phyloP scores from a whole-genome alignment of 805 yeast genomes.

The Candida taoyuanica region DNA sequence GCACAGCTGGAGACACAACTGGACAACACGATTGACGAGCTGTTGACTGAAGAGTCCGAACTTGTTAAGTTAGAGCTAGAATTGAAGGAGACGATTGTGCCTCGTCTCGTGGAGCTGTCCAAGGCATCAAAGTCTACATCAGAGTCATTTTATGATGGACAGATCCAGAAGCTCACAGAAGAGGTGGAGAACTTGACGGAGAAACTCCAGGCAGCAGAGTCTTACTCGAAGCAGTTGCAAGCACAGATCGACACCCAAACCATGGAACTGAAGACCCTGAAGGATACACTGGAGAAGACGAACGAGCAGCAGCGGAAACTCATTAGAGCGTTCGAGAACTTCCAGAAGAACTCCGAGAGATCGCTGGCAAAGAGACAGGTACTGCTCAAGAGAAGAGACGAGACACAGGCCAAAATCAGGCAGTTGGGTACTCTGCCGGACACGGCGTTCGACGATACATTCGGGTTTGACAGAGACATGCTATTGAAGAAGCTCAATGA shows the following conservation, averaged over 20 bases:
- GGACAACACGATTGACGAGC: slow-evolving; percentile 34
- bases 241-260: slow-evolving; percentile 16
- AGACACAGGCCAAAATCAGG: slow-evolving; percentile 64
- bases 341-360: slow-evolving; percentile 61
- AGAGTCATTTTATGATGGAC: slow-evolving; percentile 14
- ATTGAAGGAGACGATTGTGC: slow-evolving; percentile 51
- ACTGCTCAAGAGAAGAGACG: slow-evolving; percentile 59
- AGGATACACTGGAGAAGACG: slow-evolving; percentile 41
- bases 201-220: slow-evolving; percentile 27
- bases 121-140: slow-evolving; percentile 22
- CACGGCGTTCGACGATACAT: slow-evolving; percentile 52
- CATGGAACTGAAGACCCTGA: slow-evolving; percentile 30
- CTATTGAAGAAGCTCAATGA: slow-evolving; percentile 49
- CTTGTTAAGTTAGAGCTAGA: slow-evolving; percentile 49
- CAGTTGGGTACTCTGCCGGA: slow-evolving; percentile 90
- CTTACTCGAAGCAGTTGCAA: slow-evolving; percentile 26
- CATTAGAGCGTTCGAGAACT: slow-evolving; percentile 52
- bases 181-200: slow-evolving; percentile 27
- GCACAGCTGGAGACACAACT: slow-evolving; percentile 37
- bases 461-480: slow-evolving; percentile 37
- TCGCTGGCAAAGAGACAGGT: slow-evolving; percentile 57
- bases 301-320: slow-evolving; percentile 53
- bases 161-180: slow-evolving; percentile 16
- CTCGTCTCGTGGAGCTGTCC: slow-evolving; percentile 41
- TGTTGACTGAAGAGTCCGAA: slow-evolving; percentile 43